phyloP scores from a whole-genome alignment of 371 early-diverging fungal species.

The Rhizopus sp. region DNA sequence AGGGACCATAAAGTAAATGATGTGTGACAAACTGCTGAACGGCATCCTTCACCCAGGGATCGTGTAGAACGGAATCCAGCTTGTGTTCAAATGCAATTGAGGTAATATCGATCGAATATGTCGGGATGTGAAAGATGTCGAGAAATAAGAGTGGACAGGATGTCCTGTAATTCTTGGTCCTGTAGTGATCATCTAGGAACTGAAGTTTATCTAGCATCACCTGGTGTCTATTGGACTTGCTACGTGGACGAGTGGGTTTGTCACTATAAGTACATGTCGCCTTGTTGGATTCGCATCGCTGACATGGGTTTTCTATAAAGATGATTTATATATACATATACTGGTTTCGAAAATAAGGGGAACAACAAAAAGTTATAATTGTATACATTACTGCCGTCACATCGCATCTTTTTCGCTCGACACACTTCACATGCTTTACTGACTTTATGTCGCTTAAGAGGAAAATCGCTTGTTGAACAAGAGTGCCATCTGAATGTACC shows the following conservation, averaged over 20 bases:
- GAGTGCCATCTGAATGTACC: constrained; percentile 30
- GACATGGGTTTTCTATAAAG: constrained; percentile 22
- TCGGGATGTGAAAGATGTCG: not conserved
- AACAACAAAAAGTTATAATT: too few relatives aligned
- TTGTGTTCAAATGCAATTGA: not conserved
- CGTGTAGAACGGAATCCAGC: not conserved
- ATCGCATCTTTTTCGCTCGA: constrained; percentile 33
- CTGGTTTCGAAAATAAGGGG: too few relatives aligned
- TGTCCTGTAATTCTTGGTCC: constrained; percentile 10
- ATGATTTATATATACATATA: too few relatives aligned
- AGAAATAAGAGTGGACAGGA: constrained; percentile 13
- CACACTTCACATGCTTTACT: constrained; percentile 30
- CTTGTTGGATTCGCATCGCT: constrained; percentile 26
- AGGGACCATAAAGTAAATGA: constrained; percentile 36
- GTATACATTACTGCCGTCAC: constrained; percentile 28
- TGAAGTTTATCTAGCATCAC: not conserved
- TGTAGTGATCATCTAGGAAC: not conserved
- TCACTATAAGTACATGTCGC: constrained; percentile 22
- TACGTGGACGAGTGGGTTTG: constrained; percentile 15
- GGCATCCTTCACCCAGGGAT: constrained; percentile 10
- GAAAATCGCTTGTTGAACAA: constrained; percentile 30
- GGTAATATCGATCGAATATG: not conserved
- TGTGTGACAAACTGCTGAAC: constrained; percentile 18
- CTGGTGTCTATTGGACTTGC: not conserved
- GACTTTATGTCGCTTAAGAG: constrained; percentile 31